These are phyloP conservation scores for Cyclotella baltica DNA, from an alignment of 108 stramenopile genomes.

Conservation along the genomic window DNA sequence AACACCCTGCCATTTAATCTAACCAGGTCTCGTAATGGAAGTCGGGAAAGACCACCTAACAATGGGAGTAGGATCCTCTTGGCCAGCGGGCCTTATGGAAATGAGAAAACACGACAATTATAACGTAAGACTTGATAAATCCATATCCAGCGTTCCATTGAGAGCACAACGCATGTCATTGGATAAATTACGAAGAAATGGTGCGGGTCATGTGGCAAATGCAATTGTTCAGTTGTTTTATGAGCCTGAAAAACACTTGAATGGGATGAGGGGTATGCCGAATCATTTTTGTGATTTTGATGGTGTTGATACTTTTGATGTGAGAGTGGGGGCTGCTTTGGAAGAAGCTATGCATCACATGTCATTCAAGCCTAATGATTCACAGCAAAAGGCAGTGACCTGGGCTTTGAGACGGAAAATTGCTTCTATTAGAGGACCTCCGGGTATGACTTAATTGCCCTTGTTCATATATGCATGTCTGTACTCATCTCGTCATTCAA, in stretches of 20 bases:
- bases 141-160: conserved; percentile 54
- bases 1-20: background rate
- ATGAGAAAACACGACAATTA: conserved; percentile 60
- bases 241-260: conserved; percentile 7
- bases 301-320: conserved; percentile 26
- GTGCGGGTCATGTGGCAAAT: conserved; percentile 50
- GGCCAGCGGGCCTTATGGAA: conserved; percentile 74
- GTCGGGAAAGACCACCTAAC: conserved; percentile 62
- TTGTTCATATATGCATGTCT: background rate
- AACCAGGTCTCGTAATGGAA: conserved; percentile 57
- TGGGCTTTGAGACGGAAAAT: conserved; percentile 61
- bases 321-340: conserved; percentile 36
- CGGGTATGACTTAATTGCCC: conserved; percentile 56
- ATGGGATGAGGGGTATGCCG: conserved; percentile 18
- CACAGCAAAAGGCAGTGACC: conserved; percentile 61
- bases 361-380: conserved; percentile 64
- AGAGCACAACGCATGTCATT: conserved; percentile 60
- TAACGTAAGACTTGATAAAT: conserved; percentile 65
- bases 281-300: conserved; percentile 22
- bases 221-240: conserved; percentile 38
- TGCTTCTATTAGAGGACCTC: conserved; percentile 62
- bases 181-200: conserved; percentile 50
- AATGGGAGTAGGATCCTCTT: conserved; percentile 59
- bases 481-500: background rate
- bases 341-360: conserved; percentile 25